Evolutionary conservation across 306 rosid genomes (phyloP).

Genomic region (Oxytropis ochrocephala): DNA sequence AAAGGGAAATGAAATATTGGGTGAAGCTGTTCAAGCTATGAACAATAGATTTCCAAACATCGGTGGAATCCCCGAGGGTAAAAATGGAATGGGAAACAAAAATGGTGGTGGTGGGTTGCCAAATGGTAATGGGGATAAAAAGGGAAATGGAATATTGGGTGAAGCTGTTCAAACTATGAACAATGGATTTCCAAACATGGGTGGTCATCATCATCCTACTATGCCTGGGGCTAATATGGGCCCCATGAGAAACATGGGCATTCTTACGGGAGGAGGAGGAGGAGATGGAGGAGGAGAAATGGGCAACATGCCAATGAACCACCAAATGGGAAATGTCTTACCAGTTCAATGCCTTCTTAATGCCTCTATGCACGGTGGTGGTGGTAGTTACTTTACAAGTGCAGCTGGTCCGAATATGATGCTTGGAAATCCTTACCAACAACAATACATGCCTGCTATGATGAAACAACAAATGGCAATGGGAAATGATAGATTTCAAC

Average conservation of each 20-base stretch:
- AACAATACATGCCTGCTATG: slow-evolving; percentile 52
- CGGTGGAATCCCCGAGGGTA: too few species aligned
- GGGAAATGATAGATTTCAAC: slow-evolving; percentile 67
- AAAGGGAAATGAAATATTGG: too few species aligned
- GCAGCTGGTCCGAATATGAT: slow-evolving; percentile 43
- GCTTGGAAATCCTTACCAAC: slow-evolving; percentile 52
- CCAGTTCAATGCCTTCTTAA: slow-evolving; percentile 26
- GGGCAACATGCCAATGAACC: slow-evolving; percentile 44
- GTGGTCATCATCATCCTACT: slow-evolving; percentile 29
- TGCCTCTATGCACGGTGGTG: background rate
- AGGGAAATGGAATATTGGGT: slow-evolving; percentile 26
- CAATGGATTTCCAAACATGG: slow-evolving; percentile 34
- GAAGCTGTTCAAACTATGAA: slow-evolving; percentile 27
- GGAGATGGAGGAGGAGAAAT: slow-evolving; percentile 23
- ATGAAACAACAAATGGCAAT: slow-evolving; percentile 64
- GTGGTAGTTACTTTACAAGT: slow-evolving; percentile 33
- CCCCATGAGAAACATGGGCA: slow-evolving; percentile 41
- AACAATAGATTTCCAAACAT: too few species aligned
- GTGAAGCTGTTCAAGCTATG: too few species aligned
- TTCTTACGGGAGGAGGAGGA: slow-evolving; percentile 28
- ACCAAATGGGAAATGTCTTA: slow-evolving; percentile 48
- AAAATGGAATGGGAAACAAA: too few species aligned
- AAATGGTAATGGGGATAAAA: slow-evolving; percentile 21
- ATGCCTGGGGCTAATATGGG: slow-evolving; percentile 32
- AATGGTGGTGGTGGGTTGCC: slow-evolving; percentile 15